A percentile compares a stretch with the other conserved stretches of the same genome.
Conservation (phyloP, 306 rosid species). For the Quercus gilva region DNA sequence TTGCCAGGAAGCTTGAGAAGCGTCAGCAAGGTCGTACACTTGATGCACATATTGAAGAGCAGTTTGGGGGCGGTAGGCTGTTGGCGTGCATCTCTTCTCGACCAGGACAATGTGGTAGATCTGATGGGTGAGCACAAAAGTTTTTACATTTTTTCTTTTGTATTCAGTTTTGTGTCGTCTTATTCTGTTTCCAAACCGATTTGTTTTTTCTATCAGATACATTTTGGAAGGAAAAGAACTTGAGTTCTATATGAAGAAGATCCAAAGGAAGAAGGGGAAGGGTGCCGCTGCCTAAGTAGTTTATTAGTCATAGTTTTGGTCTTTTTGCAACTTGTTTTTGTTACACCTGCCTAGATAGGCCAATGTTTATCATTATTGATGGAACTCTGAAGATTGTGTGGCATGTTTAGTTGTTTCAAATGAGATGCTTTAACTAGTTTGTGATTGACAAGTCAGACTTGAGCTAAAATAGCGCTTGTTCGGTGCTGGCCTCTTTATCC, state of each 20-base stretch:
- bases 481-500: neutral
- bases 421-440: slow-evolving; percentile 11
- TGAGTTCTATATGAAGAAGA: slow-evolving; percentile 70
- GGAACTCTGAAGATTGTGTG: neutral
- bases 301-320: neutral
- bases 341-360: slow-evolving; percentile 3
- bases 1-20: slow-evolving; percentile 40
- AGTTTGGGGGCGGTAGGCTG: slow-evolving; percentile 42
- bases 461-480: neutral
- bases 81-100: slow-evolving; percentile 43
- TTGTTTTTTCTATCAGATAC: slow-evolving; percentile 36
- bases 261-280: slow-evolving; percentile 72
- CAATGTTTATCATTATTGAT: neutral
- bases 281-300: slow-evolving; percentile 42
- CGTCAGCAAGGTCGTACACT: slow-evolving; percentile 34
- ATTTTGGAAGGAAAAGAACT: slow-evolving; percentile 74
- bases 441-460: neutral
- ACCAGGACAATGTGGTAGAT: slow-evolving; percentile 49
- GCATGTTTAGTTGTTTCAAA: neutral
- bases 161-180: neutral
- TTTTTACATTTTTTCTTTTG: neutral
- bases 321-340: neutral
- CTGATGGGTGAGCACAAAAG: slow-evolving; percentile 35
- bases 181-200: neutral
- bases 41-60: slow-evolving; percentile 40